These are phyloP conservation scores for Ziziphus jujuba DNA, from an alignment of 306 rosid species.

Conservation along the genomic window DNA sequence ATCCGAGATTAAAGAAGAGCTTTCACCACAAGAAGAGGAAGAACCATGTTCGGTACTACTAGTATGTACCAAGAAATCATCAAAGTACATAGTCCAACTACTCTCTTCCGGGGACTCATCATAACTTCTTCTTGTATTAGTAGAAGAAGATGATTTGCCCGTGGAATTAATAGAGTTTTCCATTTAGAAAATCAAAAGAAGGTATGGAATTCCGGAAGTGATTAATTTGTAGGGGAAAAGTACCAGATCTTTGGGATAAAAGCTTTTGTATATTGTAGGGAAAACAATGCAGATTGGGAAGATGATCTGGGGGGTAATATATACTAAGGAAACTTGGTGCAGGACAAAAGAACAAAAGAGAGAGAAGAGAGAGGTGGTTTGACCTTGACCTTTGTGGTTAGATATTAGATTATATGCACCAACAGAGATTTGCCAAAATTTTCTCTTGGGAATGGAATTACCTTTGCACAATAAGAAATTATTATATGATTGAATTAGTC, in stretches of 20 bases:
- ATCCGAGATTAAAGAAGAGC: conserved; percentile 39
- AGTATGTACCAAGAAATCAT: conserved; percentile 49
- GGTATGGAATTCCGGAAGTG: no score
- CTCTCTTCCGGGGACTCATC: conserved; percentile 64
- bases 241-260: background rate
- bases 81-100: conserved; percentile 81
- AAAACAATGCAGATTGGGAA: conserved; percentile 5
- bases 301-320: conserved; percentile 13
- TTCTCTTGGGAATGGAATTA: conserved; percentile 38
- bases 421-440: conserved; percentile 40
- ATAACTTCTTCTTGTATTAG: conserved; percentile 5
- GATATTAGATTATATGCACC: conserved; percentile 15
- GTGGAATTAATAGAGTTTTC: conserved; percentile 38
- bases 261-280: background rate
- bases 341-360: conserved; percentile 33
- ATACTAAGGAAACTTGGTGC: conserved; percentile 37
- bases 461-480: conserved; percentile 26
- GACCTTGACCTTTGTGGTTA: conserved; percentile 49
- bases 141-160: conserved; percentile 33
- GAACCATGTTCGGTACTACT: conserved; percentile 6
- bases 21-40: conserved; percentile 29
- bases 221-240: no score
- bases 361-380: conserved; percentile 33
- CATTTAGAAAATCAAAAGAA: background rate
- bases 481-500: conserved; percentile 42